phyloP scores from a whole-genome alignment of 331 rosid genomes.

The Malus hybrid region DNA sequence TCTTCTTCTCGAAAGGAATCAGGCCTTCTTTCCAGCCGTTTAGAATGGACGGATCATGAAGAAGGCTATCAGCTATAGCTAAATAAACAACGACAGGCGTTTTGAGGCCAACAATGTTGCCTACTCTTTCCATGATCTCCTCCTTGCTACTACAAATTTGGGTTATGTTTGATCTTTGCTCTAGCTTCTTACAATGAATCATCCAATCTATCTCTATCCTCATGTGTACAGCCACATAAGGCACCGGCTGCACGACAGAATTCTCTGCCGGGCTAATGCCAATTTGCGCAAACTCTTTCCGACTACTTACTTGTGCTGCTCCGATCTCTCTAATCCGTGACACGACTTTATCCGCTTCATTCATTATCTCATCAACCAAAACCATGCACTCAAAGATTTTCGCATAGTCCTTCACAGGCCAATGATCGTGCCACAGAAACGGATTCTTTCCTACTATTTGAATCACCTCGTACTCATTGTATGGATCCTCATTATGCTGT shows the following conservation, averaged over 20 bases:
- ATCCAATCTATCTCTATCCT: constrained; percentile 95
- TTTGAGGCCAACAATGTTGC: constrained; percentile 34
- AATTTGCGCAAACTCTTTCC: constrained; percentile 4
- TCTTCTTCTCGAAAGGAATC: constrained; percentile 75
- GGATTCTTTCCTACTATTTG: constrained; percentile 79
- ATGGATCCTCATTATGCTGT: constrained; percentile 34
- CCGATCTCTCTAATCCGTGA: constrained; percentile 61
- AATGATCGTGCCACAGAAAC: constrained; percentile 95
- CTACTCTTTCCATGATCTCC: constrained; percentile 70
- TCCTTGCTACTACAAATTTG: constrained; percentile 76
- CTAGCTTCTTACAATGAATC: constrained; percentile 84
- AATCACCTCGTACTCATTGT: constrained; percentile 52
- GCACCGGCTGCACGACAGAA: constrained; percentile 15
- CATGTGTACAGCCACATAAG: constrained; percentile 86
- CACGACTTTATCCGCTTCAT: constrained; percentile 62
- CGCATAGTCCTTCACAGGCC: constrained; percentile 86
- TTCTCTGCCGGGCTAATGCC: not conserved
- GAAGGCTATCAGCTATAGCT: constrained; percentile 82
- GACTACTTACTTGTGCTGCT: constrained; percentile 14
- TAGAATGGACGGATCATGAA: constrained; percentile 52
- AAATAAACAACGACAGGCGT: constrained; percentile 58
- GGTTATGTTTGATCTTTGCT: constrained; percentile 52
- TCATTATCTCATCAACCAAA: constrained; percentile 55
- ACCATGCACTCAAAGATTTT: constrained; percentile 77
- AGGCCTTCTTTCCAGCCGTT: constrained; percentile 64